Percentiles rank a stretch among this genome's conserved stretches.
phyloP scores from a whole-genome alignment of 495 filamentous ascomycete species.

The Letharia lupina region DNA sequence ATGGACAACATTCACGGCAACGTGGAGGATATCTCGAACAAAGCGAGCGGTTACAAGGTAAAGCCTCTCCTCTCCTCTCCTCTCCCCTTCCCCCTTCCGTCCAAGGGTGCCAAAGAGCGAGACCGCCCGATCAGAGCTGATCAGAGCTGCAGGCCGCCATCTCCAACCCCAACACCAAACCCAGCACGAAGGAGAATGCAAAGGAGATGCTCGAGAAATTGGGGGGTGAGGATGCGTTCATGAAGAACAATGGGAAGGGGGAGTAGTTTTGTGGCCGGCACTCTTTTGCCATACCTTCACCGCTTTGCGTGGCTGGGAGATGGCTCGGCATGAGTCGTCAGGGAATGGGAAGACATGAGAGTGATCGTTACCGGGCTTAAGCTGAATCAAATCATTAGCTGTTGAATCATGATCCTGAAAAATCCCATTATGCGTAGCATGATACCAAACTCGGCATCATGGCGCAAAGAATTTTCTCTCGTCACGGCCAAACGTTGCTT shows the following conservation, averaged over 20 bases:
- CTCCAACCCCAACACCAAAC: constrained; percentile 4
- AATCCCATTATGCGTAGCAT: not conserved
- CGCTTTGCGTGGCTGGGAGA: not conserved
- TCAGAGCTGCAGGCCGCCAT: not conserved
- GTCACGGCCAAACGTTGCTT: not conserved
- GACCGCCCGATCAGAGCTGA: not conserved
- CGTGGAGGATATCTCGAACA: constrained; percentile 21
- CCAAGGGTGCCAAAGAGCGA: not conserved
- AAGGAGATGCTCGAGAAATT: constrained; percentile 17
- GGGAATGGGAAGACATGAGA: not conserved
- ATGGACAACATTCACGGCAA: constrained; percentile 24
- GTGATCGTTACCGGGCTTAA: not conserved
- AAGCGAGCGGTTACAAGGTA: constrained; percentile 23
- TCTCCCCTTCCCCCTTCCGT: not conserved
- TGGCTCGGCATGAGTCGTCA: not conserved
- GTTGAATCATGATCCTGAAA: not conserved
- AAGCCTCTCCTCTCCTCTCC: not conserved
- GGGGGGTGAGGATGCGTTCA: constrained; percentile 21
- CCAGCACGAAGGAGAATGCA: constrained; percentile 16
- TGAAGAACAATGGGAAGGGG: constrained; percentile 22
- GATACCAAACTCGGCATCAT: not conserved
- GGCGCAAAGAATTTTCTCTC: not conserved
- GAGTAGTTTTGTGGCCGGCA: not conserved
- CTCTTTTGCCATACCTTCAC: not conserved
- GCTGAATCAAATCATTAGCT: not conserved